These are phyloP conservation scores for Selaginella moellendorffii DNA, from an alignment of 75 land plant species.

Conservation along the genomic window DNA sequence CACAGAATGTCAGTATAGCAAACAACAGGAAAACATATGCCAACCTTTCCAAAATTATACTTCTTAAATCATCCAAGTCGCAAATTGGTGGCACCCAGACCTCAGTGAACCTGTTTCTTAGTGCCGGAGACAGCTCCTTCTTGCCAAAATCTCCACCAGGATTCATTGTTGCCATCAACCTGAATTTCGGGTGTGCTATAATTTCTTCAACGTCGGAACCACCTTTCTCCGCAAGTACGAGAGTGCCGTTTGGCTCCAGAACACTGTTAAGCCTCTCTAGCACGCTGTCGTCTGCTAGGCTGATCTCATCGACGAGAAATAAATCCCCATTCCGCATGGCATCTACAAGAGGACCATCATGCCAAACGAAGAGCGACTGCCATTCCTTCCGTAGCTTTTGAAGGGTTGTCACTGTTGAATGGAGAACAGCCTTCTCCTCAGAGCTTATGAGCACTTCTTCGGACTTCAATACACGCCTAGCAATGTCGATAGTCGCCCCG, in stretches of 20 bases:
- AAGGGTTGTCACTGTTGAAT: background rate
- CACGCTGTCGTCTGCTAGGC: conserved; percentile 97
- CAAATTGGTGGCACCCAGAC: conserved; percentile 80
- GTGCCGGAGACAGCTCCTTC: conserved; percentile 94
- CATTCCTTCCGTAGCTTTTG: conserved; percentile 7
- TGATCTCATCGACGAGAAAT: conserved; percentile 88
- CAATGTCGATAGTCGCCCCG: conserved; percentile 23
- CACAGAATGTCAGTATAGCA: too few relatives aligned
- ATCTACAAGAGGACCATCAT: conserved; percentile 93
- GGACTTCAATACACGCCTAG: conserved; percentile 11
- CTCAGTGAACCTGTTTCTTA: conserved; percentile 91
- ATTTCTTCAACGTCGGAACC: conserved; percentile 55
- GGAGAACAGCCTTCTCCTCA: background rate
- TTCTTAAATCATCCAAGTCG: conserved; percentile 56
- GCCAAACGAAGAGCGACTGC: conserved; percentile 86
- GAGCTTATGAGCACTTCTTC: background rate
- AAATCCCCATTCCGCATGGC: conserved; percentile 87
- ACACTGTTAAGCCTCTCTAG: conserved; percentile 95
- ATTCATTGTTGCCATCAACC: conserved; percentile 93
- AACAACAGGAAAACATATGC: background rate
- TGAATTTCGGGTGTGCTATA: conserved; percentile 57
- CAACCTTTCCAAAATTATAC: conserved; percentile 60
- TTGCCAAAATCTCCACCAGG: conserved; percentile 99
- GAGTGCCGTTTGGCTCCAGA: conserved; percentile 67
- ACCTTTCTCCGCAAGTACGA: conserved; percentile 43